Conservation (phyloP, 2,329 filamentous ascomycete genomes). For the Clarireedia sp. region DNA sequence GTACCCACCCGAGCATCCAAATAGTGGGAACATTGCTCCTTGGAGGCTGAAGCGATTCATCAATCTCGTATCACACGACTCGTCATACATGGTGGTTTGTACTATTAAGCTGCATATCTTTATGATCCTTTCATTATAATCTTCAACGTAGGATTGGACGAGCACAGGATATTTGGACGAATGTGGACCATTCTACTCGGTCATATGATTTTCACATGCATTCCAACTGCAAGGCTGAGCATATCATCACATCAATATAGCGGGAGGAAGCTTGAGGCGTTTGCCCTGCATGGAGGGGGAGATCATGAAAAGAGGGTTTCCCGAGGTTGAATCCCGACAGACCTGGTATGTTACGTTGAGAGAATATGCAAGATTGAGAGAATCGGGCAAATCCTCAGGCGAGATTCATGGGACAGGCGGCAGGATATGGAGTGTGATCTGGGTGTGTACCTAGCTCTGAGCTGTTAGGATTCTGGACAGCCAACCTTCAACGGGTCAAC, state of each 20-base stretch:
- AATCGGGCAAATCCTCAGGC: neutral
- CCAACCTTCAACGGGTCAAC: neutral
- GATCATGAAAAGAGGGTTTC: neutral
- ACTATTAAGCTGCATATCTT: neutral
- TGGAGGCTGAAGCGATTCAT: constrained; percentile 6
- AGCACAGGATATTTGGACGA: neutral
- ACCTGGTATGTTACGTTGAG: neutral
- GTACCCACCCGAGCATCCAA: neutral
- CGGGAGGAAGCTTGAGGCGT: neutral
- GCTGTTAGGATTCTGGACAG: too few species aligned
- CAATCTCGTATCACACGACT: constrained; percentile 17
- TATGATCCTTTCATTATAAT: neutral
- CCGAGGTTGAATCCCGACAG: neutral
- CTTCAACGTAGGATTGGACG: neutral
- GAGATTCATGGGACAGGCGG: too few species aligned
- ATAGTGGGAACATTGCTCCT: neutral
- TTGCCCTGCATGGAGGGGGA: neutral
- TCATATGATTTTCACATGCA: constrained; percentile 6
- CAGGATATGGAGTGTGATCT: too few species aligned
- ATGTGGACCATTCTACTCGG: neutral
- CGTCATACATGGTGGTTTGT: constrained; percentile 11
- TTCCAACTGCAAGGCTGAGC: constrained; percentile 5
- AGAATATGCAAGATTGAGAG: neutral
- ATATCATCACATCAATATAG: constrained; percentile 1
- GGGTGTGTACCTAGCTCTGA: too few species aligned